Conservation (phyloP, 2,329 filamentous ascomycete species). For the Cercospora nicotianae region DNA sequence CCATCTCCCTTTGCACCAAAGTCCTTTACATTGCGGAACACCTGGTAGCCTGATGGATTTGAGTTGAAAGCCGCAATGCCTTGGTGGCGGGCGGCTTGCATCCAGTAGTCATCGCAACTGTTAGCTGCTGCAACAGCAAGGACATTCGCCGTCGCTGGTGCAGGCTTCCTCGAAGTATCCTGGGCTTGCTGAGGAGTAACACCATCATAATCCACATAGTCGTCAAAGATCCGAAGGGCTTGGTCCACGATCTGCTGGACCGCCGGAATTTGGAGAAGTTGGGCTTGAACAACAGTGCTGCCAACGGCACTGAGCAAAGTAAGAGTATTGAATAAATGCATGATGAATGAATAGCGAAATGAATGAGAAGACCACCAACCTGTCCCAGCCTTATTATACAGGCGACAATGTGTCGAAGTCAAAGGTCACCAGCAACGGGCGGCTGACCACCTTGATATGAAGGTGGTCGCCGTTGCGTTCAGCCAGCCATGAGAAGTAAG, state of each 20-base stretch:
- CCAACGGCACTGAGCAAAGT: constrained; percentile 22
- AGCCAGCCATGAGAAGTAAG: constrained; percentile 5
- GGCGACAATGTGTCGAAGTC: constrained; percentile 6
- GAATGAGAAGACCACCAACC: constrained; percentile 3
- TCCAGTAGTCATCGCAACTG: constrained; percentile 37
- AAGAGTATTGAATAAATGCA: constrained; percentile 21
- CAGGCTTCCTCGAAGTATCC: background rate
- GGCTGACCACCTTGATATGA: constrained; percentile 10
- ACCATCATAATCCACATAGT: constrained; percentile 5
- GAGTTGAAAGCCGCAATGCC: constrained; percentile 51
- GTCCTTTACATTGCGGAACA: constrained; percentile 53
- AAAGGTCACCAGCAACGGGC: constrained; percentile 7
- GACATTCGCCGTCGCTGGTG: constrained; percentile 1
- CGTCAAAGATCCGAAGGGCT: constrained; percentile 6
- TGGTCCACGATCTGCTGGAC: constrained; percentile 6
- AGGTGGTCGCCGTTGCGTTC: constrained; percentile 2
- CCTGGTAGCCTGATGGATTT: constrained; percentile 43
- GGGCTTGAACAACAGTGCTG: constrained; percentile 19
- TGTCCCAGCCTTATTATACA: constrained; percentile 12
- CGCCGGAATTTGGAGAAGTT: constrained; percentile 16
- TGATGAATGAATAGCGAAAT: constrained; percentile 8
- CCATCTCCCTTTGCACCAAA: constrained; percentile 50
- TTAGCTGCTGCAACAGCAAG: constrained; percentile 3
- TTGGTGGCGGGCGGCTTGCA: constrained; percentile 51
- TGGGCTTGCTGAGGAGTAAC: constrained; percentile 1